Base-by-base conservation (phyloP, 1,284 basidiomycete genomes). In the Rhodotorula sp. region DNA sequence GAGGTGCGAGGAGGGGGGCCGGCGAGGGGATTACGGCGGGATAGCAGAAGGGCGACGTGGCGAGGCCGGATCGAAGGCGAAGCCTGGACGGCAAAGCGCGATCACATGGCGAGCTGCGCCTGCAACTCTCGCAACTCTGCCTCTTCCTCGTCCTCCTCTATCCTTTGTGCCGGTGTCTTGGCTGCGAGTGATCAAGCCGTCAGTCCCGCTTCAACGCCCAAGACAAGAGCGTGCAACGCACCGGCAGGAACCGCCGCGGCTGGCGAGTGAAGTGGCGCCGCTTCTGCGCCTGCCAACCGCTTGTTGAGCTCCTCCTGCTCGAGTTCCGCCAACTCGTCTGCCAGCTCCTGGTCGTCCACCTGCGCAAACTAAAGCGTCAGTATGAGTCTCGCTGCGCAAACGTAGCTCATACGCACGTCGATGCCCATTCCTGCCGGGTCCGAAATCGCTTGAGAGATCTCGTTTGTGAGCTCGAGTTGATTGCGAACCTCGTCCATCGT, bases 381-480 rank as follows among this genome's bases (percentile, higher is more conserved):
- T 20, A 24, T 30, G 16, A 20, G 61, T n/a, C 57, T 58, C 26
- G 50, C 8, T 62, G 64, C 74, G 56, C 50, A 62, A 68, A 16
- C 15, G 34, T 28, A 16, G 2, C 24, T 20, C 18, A 4, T 4
- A 65, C 76, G 59, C 47, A 88, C 77, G 37, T 88, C 84, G 71
- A 85, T 79, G 62, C 87, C 88, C 76, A 86, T 85, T 70, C 86
- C 86, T 52, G 86, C 81, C 31, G 90, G 91, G 79, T 88, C 89
- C 52, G 92, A 92, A 78, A 99, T 94, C 65, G 91, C 88, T n/a
- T 94, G 90, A 65, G 91, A 91, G 71, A 99, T 93, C 83, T 99
- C 96, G 80, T 91, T 91, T 65, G 94, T 94, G 70, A 97, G 84
- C 67, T 94, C 92, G 81, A 93, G 90, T 82, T 98, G 94, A 78